phyloP scores from a whole-genome alignment of 2,329 filamentous ascomycete species.

The Cordyceps fumosorosea region DNA sequence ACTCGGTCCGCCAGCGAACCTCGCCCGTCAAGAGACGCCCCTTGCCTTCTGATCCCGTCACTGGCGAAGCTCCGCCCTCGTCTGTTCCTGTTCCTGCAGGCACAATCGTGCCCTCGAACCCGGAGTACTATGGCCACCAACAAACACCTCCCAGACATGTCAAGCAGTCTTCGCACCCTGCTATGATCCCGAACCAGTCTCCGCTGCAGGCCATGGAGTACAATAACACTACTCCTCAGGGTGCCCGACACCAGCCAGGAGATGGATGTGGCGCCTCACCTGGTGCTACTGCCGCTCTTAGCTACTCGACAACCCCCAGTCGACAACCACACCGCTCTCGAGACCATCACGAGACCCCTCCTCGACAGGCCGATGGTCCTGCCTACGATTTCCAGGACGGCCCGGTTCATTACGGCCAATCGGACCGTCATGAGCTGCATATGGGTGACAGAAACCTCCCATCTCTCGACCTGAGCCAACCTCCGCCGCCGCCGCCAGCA shows the following conservation, averaged over 20 bases:
- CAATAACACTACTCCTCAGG: conserved; percentile 33
- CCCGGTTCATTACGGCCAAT: conserved; percentile 26
- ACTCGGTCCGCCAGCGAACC: conserved; percentile 36
- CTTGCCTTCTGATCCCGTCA: conserved; percentile 70
- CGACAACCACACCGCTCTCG: conserved; percentile 28
- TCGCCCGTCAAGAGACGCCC: conserved; percentile 75
- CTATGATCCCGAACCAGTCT: conserved; percentile 44
- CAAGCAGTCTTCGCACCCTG: conserved; percentile 30
- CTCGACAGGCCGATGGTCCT: conserved; percentile 18
- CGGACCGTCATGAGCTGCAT: conserved; percentile 33
- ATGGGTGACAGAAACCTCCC: conserved; percentile 28
- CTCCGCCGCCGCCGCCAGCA: conserved; percentile 48
- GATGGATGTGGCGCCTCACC: conserved; percentile 33
- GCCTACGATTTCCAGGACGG: conserved; percentile 31
- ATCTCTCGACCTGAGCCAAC: conserved; percentile 36
- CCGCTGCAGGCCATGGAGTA: conserved; percentile 49
- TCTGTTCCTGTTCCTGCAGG: conserved; percentile 15
- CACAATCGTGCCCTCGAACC: conserved; percentile 24
- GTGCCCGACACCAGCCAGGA: conserved; percentile 26
- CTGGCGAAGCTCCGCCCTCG: conserved; percentile 38
- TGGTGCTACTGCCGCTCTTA: conserved; percentile 19
- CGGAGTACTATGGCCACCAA: conserved; percentile 30
- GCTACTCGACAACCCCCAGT: conserved; percentile 16
- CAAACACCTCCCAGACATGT: conserved; percentile 43
- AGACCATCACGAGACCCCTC: conserved; percentile 31